These are phyloP conservation scores for Nicotiana obtusifolia DNA, from an alignment of 257 asterid genomes.

Conservation along the genomic window DNA sequence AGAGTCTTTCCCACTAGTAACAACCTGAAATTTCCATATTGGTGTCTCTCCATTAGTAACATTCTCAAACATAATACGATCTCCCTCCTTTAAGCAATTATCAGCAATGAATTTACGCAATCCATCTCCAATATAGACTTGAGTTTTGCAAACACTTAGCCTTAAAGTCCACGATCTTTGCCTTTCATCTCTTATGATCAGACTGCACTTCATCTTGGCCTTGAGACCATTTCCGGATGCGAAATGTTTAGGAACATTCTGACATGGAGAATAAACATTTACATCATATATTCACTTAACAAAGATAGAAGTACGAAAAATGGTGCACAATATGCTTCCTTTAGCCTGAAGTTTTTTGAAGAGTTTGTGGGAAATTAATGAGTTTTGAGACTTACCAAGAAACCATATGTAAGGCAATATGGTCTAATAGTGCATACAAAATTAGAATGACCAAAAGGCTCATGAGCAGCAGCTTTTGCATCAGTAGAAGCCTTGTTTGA, in stretches of 20 bases:
- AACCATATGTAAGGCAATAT: background rate
- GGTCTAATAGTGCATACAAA: background rate
- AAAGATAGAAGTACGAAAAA: background rate
- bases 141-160: background rate
- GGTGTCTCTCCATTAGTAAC: background rate
- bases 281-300: background rate
- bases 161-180: background rate
- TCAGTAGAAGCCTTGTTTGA: background rate
- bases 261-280: background rate
- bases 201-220: background rate
- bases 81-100: background rate
- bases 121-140: background rate
- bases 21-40: constrained; percentile 1
- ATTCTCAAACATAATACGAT: background rate
- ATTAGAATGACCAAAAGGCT: background rate
- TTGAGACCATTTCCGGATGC: background rate
- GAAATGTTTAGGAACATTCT: background rate
- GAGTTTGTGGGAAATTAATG: background rate
- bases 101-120: background rate
- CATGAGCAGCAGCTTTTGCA: background rate
- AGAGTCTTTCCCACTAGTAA: background rate
- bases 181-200: background rate
- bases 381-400: background rate
- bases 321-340: background rate
- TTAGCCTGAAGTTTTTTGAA: background rate